These are phyloP conservation scores for Arthrinium phaeospermum DNA, from an alignment of 2,329 filamentous ascomycete genomes.

Conservation along the genomic window DNA sequence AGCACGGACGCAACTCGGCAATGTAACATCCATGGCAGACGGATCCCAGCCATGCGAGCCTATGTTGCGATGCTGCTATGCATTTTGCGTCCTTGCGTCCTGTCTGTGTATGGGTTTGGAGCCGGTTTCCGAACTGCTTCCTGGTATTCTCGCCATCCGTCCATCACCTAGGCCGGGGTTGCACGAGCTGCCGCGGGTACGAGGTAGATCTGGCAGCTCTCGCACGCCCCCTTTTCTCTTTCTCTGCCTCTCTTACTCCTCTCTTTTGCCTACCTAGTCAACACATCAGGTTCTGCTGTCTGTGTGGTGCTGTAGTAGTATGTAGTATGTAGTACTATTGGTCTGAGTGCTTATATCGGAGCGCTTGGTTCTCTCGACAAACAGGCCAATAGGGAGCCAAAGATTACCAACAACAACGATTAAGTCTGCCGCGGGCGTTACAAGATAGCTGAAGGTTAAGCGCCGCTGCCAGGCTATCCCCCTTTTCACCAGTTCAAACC, in stretches of 20 bases:
- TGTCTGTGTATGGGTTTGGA: not conserved
- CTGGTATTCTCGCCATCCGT: not conserved
- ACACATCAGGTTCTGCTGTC: not conserved
- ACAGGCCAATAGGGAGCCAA: not conserved
- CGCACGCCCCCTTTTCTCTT: conserved; percentile 6
- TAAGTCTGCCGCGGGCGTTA: conserved; percentile 10
- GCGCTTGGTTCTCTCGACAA: conserved; percentile 2
- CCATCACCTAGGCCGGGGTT: not conserved
- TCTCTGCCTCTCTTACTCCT: no score
- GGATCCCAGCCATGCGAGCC: conserved; percentile 11
- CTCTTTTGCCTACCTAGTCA: not conserved
- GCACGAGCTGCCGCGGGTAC: not conserved
- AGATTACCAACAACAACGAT: conserved; percentile 4
- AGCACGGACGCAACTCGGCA: conserved; percentile 1
- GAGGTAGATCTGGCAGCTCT: conserved; percentile 15
- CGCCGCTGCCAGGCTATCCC: conserved; percentile 6
- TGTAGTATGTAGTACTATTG: not conserved
- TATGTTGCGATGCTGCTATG: not conserved
- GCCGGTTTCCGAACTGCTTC: not conserved
- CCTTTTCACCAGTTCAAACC: not conserved
- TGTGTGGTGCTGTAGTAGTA: not conserved
- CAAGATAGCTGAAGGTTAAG: not conserved
- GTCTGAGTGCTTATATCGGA: not conserved
- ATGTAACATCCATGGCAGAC: conserved; percentile 11
- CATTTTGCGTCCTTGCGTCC: conserved; percentile 7